Conservation (phyloP, 495 filamentous ascomycete species). For the Tetracladium marchalianum region DNA sequence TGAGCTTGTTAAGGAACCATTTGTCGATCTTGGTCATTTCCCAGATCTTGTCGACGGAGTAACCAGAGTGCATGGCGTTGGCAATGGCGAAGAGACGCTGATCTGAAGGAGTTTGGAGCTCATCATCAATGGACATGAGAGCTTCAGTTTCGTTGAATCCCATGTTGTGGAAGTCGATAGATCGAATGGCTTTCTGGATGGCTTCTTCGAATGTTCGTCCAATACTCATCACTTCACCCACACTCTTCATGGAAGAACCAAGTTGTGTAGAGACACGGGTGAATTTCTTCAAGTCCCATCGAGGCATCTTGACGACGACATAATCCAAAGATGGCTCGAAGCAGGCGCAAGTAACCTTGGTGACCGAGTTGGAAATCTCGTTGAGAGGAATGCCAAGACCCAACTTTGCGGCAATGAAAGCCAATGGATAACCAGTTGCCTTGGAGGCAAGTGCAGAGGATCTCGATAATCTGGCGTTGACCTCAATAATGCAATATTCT, state of each 20-base stretch:
- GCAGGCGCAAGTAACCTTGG: constrained; percentile 91
- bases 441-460: constrained; percentile 95
- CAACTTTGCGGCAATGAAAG: constrained; percentile 93
- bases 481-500: constrained; percentile 98
- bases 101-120: constrained; percentile 94
- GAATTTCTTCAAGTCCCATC: constrained; percentile 99
- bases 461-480: constrained; percentile 91
- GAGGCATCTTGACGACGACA: constrained; percentile 96
- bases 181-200: constrained; percentile 94
- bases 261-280: constrained; percentile 90
- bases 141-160: constrained; percentile 90
- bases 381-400: constrained; percentile 92
- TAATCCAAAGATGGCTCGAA: constrained; percentile 99
- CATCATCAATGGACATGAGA: constrained; percentile 89
- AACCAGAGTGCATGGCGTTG: constrained; percentile 91
- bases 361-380: constrained; percentile 93
- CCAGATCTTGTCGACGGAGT: constrained; percentile 93
- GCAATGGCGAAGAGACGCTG: constrained; percentile 96
- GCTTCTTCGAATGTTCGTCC: constrained; percentile 96
- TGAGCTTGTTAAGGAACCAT: constrained; percentile 89
- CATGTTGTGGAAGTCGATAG: constrained; percentile 89
- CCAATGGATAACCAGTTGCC: constrained; percentile 91
- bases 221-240: constrained; percentile 98
- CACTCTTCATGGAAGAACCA: constrained; percentile 98
- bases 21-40: constrained; percentile 96